Percentiles rank a stretch among this genome's conserved stretches.
These are phyloP conservation scores for Protomyces lactucae-debilis DNA, from an alignment of 1,139 yeast species.

Conservation along the genomic window DNA sequence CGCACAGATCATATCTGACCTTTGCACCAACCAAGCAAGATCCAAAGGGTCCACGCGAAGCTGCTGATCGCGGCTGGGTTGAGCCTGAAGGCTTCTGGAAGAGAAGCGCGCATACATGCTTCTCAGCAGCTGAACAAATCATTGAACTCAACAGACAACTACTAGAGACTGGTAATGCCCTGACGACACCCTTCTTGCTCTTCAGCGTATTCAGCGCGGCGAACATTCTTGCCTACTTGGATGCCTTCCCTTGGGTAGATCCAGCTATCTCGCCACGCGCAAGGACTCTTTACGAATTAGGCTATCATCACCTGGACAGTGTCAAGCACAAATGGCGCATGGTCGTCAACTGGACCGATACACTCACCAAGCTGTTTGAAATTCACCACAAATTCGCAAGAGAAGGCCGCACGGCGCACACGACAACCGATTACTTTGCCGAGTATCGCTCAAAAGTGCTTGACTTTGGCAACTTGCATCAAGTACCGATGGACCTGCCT, in stretches of 20 bases:
- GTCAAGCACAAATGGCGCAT: constrained; percentile 15
- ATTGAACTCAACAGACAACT: constrained; percentile 13
- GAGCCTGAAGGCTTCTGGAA: constrained; percentile 22
- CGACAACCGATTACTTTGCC: constrained; percentile 19
- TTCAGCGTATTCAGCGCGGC: constrained; percentile 19
- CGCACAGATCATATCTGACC: constrained; percentile 22
- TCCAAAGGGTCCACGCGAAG: constrained; percentile 23
- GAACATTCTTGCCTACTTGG: constrained; percentile 11
- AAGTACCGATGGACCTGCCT: constrained; percentile 15
- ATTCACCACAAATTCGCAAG: constrained; percentile 15
- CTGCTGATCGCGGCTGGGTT: constrained; percentile 20
- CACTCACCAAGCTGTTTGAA: constrained; percentile 11
- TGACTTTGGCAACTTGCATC: constrained; percentile 16
- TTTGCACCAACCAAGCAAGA: constrained; percentile 24
- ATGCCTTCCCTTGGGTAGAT: constrained; percentile 21
- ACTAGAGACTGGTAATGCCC: constrained; percentile 2
- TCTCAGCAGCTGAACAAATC: constrained; percentile 17
- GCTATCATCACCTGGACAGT: constrained; percentile 6
- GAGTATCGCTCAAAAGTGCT: constrained; percentile 21
- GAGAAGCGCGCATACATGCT: constrained; percentile 12
- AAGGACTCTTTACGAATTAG: neutral
- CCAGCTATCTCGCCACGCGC: constrained; percentile 16
- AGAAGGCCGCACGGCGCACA: constrained; percentile 7
- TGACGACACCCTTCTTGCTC: constrained; percentile 15
- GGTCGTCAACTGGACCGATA: constrained; percentile 24